Percentiles rank a stretch among this genome's conserved stretches.
Conservation (phyloP, 106 monocot genomes). For the Vanilla planifolia region DNA sequence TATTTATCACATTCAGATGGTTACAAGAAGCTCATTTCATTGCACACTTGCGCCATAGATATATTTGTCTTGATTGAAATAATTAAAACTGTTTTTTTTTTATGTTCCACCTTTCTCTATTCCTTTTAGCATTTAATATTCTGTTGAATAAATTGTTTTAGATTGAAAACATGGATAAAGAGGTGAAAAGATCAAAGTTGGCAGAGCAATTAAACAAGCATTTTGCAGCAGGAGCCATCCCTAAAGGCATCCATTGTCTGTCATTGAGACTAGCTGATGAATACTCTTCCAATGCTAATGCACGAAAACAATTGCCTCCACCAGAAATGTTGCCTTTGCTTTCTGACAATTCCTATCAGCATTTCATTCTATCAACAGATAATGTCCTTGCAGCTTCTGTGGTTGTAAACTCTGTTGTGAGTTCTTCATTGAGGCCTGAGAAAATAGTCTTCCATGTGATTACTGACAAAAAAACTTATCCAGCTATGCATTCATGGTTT, state of each 20-base stretch:
- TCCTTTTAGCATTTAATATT: neutral
- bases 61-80: neutral
- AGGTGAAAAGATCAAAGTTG: constrained; percentile 59
- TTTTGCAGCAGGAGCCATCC: constrained; percentile 87
- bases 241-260: constrained; percentile 91
- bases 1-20: neutral
- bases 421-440: constrained; percentile 53
- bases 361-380: constrained; percentile 75
- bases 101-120: neutral
- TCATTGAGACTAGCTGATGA: constrained; percentile 82
- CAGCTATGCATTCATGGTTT: constrained; percentile 98
- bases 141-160: no score
- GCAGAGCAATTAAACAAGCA: constrained; percentile 85
- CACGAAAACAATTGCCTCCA: constrained; percentile 76
- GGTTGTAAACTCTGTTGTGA: constrained; percentile 64
- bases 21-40: neutral
- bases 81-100: no score
- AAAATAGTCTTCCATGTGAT: constrained; percentile 94
- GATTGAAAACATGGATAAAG: constrained; percentile 80
- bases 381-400: constrained; percentile 92
- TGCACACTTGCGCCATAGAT: no score
- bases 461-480: constrained; percentile 95
- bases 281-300: constrained; percentile 94
- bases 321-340: constrained; percentile 73
- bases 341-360: constrained; percentile 63